These are phyloP conservation scores for Chlorophyllum brunneum DNA, from an alignment of 768 basidiomycete genomes.

Conservation along the genomic window DNA sequence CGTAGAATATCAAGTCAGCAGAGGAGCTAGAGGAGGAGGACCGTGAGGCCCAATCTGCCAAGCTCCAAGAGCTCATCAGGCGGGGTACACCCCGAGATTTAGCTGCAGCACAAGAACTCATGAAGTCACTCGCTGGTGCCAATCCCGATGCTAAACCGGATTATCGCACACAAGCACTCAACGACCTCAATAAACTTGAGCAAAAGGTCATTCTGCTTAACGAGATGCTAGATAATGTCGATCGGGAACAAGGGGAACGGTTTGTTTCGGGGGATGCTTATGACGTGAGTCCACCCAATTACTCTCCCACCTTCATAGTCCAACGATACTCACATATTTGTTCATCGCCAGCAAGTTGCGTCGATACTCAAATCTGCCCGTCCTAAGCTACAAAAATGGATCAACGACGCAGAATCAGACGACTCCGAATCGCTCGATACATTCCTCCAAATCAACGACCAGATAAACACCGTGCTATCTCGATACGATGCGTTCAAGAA, in stretches of 20 bases:
- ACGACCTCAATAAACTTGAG: conserved; percentile 91
- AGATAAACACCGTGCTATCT: conserved; percentile 88
- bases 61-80: conserved; percentile 97
- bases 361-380: conserved; percentile 74
- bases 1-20: conserved; percentile 86
- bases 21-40: conserved; percentile 97
- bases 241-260: conserved; percentile 63
- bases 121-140: conserved; percentile 93
- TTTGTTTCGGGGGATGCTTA: conserved; percentile 91
- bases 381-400: conserved; percentile 97
- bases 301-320: neutral
- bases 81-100: conserved; percentile 95
- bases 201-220: conserved; percentile 93
- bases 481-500: conserved; percentile 93
- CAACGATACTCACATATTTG: neutral
- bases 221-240: conserved; percentile 94
- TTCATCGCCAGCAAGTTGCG: conserved; percentile 74
- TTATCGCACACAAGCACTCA: conserved; percentile 85
- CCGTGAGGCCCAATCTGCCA: conserved; percentile 90
- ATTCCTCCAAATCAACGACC: conserved; percentile 94
- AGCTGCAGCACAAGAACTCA: conserved; percentile 92
- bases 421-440: conserved; percentile 92
- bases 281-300: conserved; percentile 51
- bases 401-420: conserved; percentile 86
- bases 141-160: conserved; percentile 94